These are phyloP conservation scores for Colletotrichum sidae DNA, from an alignment of 2,329 filamentous ascomycete species.

Conservation along the genomic window DNA sequence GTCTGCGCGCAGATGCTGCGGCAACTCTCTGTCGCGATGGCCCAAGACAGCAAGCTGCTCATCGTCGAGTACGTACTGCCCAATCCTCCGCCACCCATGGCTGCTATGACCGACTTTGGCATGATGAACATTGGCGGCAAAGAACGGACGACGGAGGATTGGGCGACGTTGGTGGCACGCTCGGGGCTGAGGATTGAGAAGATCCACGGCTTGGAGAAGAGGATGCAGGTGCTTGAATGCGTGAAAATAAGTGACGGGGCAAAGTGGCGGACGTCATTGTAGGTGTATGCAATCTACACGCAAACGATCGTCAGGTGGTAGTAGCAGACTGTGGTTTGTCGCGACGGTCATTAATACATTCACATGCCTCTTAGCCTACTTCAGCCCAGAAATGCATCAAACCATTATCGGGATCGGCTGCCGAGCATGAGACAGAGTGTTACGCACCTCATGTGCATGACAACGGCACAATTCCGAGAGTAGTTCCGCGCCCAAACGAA, in stretches of 20 bases:
- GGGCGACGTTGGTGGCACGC: constrained; percentile 39
- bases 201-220: constrained; percentile 35
- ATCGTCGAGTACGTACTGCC: constrained; percentile 46
- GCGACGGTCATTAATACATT: too few relatives aligned
- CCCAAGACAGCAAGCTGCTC: constrained; percentile 46
- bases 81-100: constrained; percentile 41
- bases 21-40: constrained; percentile 45
- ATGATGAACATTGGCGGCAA: constrained; percentile 49
- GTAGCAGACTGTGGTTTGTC: too few relatives aligned
- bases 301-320: too few relatives aligned
- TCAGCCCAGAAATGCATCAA: too few relatives aligned
- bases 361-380: too few relatives aligned
- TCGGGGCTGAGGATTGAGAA: constrained; percentile 44
- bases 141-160: constrained; percentile 44
- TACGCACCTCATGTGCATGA: too few relatives aligned
- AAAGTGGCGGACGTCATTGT: too few relatives aligned
- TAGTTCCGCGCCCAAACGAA: too few relatives aligned
- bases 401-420: too few relatives aligned
- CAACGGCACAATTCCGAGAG: too few relatives aligned
- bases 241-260: neutral
- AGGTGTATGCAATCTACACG: too few relatives aligned
- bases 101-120: constrained; percentile 43
- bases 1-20: constrained; percentile 46
- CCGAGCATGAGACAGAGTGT: too few relatives aligned
- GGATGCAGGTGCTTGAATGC: constrained; percentile 34